Evolutionary conservation across 2,329 filamentous ascomycete species (phyloP).

Genomic region (Cordyceps tenuipes): DNA sequence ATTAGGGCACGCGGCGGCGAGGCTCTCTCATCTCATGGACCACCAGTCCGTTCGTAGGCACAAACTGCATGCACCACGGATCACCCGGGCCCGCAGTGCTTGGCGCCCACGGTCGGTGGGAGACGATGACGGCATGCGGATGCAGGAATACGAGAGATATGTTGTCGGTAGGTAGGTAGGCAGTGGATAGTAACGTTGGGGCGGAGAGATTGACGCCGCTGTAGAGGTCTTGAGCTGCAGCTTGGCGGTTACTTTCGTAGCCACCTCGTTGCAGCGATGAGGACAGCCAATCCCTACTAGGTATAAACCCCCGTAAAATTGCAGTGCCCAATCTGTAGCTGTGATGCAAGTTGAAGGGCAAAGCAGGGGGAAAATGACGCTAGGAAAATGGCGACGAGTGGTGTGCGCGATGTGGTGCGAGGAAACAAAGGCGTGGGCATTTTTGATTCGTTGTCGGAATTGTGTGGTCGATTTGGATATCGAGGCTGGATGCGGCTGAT

Average conservation of each 20-base stretch:
- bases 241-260: too few relatives aligned
- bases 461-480: not conserved
- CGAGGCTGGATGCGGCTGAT: constrained; percentile 1
- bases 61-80: constrained; percentile 1
- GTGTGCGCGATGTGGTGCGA: constrained; percentile 2
- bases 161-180: too few relatives aligned
- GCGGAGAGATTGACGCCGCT: not conserved
- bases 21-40: not conserved
- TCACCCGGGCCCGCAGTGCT: constrained; percentile 2
- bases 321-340: not conserved
- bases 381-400: constrained; percentile 2
- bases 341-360: not conserved
- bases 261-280: not conserved
- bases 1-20: not conserved
- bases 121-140: constrained; percentile 8
- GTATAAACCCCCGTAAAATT: not conserved
- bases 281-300: too few relatives aligned
- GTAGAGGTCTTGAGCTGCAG: not conserved
- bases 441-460: not conserved
- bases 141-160: constrained; percentile 8
- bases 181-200: not conserved
- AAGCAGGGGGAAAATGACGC: not conserved
- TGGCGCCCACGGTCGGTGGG: not conserved
- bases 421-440: not conserved
- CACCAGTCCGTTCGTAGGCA: not conserved